Percentiles rank a stretch among this genome's conserved stretches.
Evolutionary conservation across 176 grass and related monocot genomes (phyloP).

Genomic region (Canna indica): DNA sequence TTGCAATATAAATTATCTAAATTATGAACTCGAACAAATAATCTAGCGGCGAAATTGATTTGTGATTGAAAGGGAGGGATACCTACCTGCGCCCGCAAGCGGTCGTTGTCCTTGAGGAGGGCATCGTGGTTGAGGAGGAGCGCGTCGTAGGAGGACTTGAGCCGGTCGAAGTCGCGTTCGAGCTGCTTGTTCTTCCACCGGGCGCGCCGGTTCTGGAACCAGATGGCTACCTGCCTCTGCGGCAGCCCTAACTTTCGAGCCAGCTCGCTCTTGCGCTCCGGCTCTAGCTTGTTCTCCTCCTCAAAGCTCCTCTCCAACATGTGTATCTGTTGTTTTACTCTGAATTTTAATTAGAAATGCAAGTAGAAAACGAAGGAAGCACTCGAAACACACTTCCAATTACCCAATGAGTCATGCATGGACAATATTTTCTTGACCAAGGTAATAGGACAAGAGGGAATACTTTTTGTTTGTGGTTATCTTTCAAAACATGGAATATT

Average conservation of each 20-base stretch:
- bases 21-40: background rate
- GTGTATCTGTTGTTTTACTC: background rate
- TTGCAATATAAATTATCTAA: background rate
- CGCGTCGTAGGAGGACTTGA: constrained; percentile 58
- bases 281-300: constrained; percentile 73
- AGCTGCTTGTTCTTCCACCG: constrained; percentile 95
- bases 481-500: no score
- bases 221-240: constrained; percentile 79
- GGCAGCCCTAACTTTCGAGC: constrained; percentile 65
- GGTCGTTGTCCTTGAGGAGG: constrained; percentile 62
- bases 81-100: constrained; percentile 53
- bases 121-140: constrained; percentile 50
- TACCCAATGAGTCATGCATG: no score
- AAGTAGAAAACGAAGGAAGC: no score
- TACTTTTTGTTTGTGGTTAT: no score
- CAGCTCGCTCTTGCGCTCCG: constrained; percentile 79
- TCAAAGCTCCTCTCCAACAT: constrained; percentile 8
- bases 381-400: no score
- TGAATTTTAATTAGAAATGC: no score
- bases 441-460: no score
- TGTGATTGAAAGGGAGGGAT: background rate
- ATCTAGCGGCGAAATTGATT: background rate
- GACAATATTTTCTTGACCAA: no score
- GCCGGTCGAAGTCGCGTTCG: constrained; percentile 62
- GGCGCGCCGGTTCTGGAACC: constrained; percentile 96